Percentiles rank a stretch among this genome's conserved stretches.
These are phyloP conservation scores for Trichoderma polysporum DNA, from an alignment of 2,329 filamentous ascomycete species.

Conservation along the genomic window DNA sequence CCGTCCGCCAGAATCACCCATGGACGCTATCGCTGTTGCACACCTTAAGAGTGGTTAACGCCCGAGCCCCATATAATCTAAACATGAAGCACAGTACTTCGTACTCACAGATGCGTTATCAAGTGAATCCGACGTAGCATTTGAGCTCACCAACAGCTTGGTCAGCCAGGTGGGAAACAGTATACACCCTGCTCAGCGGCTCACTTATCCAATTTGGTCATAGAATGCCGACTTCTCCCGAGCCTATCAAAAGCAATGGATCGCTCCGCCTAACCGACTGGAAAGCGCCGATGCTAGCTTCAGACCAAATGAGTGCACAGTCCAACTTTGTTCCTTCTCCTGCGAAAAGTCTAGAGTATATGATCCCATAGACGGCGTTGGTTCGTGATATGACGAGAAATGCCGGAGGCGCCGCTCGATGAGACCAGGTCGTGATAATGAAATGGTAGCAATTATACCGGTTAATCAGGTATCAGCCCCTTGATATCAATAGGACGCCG, in stretches of 20 bases:
- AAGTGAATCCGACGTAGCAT: neutral
- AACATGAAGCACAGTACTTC: neutral
- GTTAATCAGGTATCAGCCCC: neutral
- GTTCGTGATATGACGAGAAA: neutral
- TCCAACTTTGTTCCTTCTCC: constrained; percentile 1
- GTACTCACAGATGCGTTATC: neutral
- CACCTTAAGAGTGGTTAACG: constrained; percentile 1
- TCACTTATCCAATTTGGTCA: neutral
- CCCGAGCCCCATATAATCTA: neutral
- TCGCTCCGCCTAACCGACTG: constrained; percentile 10
- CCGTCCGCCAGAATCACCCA: constrained; percentile 12
- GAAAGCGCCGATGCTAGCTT: constrained; percentile 14
- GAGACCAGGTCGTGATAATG: neutral
- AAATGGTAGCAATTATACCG: neutral
- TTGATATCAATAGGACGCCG: neutral
- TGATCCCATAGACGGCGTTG: neutral
- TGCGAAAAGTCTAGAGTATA: neutral
- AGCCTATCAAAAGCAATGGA: neutral
- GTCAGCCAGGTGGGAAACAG: neutral
- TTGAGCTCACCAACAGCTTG: neutral
- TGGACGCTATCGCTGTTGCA: neutral
- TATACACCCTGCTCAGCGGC: neutral
- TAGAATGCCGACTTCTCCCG: neutral
- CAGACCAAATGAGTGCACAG: neutral
- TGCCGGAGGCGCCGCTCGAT: neutral